Evolutionary conservation across 2,329 filamentous ascomycete genomes (phyloP).

Genomic region (Penicillium sp.): DNA sequence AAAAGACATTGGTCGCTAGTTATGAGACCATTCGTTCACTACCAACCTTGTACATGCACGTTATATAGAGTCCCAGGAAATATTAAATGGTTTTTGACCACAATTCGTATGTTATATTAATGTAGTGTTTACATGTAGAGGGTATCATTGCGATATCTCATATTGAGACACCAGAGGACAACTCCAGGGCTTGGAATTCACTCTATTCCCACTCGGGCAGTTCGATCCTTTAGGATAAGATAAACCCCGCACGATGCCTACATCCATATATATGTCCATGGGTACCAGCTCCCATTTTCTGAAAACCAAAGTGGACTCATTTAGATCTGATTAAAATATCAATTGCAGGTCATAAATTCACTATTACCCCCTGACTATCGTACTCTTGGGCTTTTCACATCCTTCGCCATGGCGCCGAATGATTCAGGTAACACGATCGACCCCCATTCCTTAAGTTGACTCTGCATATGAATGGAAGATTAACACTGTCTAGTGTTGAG

Average conservation of each 20-base stretch:
- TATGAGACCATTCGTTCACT: too few relatives aligned
- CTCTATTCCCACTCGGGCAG: constrained; percentile 5
- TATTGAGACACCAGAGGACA: not conserved
- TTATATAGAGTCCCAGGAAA: not conserved
- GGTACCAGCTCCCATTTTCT: not conserved
- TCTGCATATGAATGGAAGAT: not conserved
- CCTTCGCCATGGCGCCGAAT: not conserved
- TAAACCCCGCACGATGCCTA: constrained; percentile 14
- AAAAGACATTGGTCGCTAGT: too few relatives aligned
- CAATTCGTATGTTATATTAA: not conserved
- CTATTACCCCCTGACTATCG: not conserved
- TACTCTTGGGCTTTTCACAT: not conserved
- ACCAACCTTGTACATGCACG: not conserved
- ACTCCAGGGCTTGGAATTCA: not conserved
- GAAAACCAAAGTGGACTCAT: too few relatives aligned
- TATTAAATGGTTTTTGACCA: not conserved
- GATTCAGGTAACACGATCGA: not conserved
- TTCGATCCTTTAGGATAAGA: constrained; percentile 10
- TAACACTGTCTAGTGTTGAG: constrained; percentile 9
- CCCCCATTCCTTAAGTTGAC: not conserved
- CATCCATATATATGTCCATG: not conserved
- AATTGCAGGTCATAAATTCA: not conserved
- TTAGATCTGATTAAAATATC: not conserved
- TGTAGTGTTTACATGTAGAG: not conserved
- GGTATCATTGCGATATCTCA: not conserved